phyloP scores from a whole-genome alignment of 2,329 filamentous ascomycete genomes.

The Pyrenochaeta sp. region DNA sequence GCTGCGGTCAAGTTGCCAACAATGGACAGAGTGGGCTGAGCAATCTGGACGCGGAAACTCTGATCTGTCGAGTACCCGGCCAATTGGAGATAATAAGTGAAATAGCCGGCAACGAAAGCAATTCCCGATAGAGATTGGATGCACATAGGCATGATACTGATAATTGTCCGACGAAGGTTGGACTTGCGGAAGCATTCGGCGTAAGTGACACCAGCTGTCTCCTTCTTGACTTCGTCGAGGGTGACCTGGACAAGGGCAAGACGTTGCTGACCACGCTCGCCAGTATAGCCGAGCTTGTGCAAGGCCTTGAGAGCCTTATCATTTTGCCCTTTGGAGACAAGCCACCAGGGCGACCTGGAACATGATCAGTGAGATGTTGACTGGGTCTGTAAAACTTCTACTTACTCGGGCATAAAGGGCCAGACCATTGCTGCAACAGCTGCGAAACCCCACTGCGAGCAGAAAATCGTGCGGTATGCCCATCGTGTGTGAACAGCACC shows the following conservation, averaged over 20 bases:
- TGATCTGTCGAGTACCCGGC: slow-evolving; percentile 47
- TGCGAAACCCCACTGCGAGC: slow-evolving; percentile 51
- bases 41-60: slow-evolving; percentile 53
- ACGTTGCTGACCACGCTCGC: slow-evolving; percentile 8
- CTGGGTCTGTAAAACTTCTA: neutral
- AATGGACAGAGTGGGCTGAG: slow-evolving; percentile 62
- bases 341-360: slow-evolving; percentile 69
- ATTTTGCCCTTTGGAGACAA: slow-evolving; percentile 67
- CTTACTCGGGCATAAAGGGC: slow-evolving; percentile 28
- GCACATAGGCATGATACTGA: slow-evolving; percentile 57
- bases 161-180: slow-evolving; percentile 77
- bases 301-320: slow-evolving; percentile 60
- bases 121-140: slow-evolving; percentile 44
- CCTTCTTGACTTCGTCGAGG: slow-evolving; percentile 39
- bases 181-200: slow-evolving; percentile 80
- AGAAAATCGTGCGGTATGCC: slow-evolving; percentile 52
- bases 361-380: neutral
- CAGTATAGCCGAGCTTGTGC: slow-evolving; percentile 16
- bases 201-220: slow-evolving; percentile 69
- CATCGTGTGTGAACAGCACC: slow-evolving; percentile 45
- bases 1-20: slow-evolving; percentile 66
- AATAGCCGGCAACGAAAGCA: slow-evolving; percentile 31
- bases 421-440: slow-evolving; percentile 31
- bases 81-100: slow-evolving; percentile 53
- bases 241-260: slow-evolving; percentile 28